Conservation (phyloP, 257 asterid genomes). For the Nicotiana sylvestris region DNA sequence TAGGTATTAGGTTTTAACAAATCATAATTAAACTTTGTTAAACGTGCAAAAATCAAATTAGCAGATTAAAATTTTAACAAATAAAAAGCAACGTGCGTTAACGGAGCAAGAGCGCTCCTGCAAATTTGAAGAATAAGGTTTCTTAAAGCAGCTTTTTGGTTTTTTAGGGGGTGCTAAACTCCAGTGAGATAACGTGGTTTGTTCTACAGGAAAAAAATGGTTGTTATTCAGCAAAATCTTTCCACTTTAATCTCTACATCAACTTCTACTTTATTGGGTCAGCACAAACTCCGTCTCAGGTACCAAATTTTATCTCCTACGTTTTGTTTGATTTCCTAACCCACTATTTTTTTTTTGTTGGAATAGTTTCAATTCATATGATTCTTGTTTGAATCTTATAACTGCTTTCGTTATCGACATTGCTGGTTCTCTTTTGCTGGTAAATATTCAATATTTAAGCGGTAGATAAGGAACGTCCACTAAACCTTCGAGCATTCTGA, state of each 20-base stretch:
- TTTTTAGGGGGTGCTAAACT: background rate
- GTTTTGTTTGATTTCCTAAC: background rate
- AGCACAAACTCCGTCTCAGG: slow-evolving; percentile 45
- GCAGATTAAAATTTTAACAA: background rate
- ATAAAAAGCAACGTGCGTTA: background rate
- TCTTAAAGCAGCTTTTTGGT: background rate
- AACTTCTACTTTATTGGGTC: slow-evolving; percentile 47
- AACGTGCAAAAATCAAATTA: too few species aligned
- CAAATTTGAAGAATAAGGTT: background rate
- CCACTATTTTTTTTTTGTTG: background rate
- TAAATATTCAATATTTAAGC: background rate
- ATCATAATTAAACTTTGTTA: too few species aligned
- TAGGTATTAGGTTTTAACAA: too few species aligned
- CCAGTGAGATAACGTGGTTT: background rate
- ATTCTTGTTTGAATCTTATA: background rate
- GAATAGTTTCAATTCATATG: background rate
- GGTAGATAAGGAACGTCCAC: background rate
- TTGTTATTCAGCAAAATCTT: slow-evolving; percentile 46
- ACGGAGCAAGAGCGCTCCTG: background rate
- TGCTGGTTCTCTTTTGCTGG: background rate
- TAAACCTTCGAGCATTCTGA: background rate
- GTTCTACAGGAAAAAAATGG: slow-evolving; percentile 30
- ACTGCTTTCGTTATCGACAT: background rate
- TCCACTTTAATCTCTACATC: slow-evolving; percentile 57
- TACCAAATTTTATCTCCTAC: background rate